These are phyloP conservation scores for Dunaliella sp. DNA, from an alignment of 139 green algal species.

Conservation along the genomic window DNA sequence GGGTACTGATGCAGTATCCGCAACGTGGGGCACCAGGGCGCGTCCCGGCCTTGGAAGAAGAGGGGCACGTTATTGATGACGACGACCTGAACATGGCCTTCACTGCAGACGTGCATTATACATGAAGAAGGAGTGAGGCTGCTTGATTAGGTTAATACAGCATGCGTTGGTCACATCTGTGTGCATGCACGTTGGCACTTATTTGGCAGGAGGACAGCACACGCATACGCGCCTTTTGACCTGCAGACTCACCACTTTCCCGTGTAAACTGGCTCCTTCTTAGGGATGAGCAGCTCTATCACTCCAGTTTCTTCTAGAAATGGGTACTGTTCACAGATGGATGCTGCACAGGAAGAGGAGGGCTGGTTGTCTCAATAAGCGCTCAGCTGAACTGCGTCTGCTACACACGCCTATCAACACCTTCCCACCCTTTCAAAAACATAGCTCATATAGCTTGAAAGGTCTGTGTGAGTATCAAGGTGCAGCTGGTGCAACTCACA, in stretches of 20 bases:
- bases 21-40: conserved; percentile 93
- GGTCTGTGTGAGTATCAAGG: too few relatives aligned
- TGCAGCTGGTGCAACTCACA: conserved; percentile 56
- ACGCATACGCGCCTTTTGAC: neutral
- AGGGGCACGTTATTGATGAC: conserved; percentile 78
- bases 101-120: conserved; percentile 1
- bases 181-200: too few relatives aligned
- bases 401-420: too few relatives aligned
- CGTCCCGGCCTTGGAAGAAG: conserved; percentile 92
- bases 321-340: conserved; percentile 85
- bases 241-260: conserved; percentile 79
- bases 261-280: conserved; percentile 86
- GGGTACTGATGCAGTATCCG: conserved; percentile 74
- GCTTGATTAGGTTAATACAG: neutral
- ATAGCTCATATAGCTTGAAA: too few relatives aligned
- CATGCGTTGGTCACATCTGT: neutral
- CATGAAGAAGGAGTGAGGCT: neutral
- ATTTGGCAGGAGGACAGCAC: too few relatives aligned
- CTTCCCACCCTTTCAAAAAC: too few relatives aligned
- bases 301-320: conserved; percentile 73
- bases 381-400: neutral
- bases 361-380: neutral
- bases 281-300: conserved; percentile 92
- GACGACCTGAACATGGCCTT: conserved; percentile 55
- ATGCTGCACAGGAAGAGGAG: conserved; percentile 55